These are phyloP conservation scores for Centaurea solstitialis DNA, from an alignment of 129 eudicot species.

Conservation along the genomic window DNA sequence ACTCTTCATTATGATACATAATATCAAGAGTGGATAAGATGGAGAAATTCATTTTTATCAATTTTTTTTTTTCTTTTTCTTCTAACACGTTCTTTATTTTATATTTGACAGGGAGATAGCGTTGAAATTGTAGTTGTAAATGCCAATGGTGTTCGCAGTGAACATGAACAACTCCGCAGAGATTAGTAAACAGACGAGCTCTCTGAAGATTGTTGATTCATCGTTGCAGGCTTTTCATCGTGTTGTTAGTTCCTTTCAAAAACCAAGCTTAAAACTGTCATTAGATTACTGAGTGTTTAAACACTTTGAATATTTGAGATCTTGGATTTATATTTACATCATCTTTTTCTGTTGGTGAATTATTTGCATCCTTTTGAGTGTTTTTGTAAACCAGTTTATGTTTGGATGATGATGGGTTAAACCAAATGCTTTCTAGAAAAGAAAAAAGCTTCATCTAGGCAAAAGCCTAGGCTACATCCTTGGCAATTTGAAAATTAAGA, in stretches of 20 bases:
- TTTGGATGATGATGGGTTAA: not conserved
- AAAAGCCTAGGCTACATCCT: no score
- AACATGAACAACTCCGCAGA: slow-evolving; percentile 79
- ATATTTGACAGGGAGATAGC: slow-evolving; percentile 75
- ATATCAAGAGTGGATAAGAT: not conserved
- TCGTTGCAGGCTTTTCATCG: not conserved
- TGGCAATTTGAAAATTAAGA: no score
- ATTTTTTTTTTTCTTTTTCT: not conserved
- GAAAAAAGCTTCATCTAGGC: no score
- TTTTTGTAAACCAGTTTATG: not conserved
- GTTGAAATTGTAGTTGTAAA: slow-evolving; percentile 76
- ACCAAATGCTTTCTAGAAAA: not conserved
- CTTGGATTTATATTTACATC: slow-evolving; percentile 17
- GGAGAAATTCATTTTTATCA: not conserved
- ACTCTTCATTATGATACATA: not conserved
- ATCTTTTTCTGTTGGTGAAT: slow-evolving; percentile 10
- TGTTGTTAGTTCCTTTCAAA: slow-evolving; percentile 6
- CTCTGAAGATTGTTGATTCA: slow-evolving; percentile 12
- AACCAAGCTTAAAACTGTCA: not conserved
- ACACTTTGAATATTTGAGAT: slow-evolving; percentile 16
- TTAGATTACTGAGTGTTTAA: slow-evolving; percentile 7
- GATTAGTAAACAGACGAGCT: slow-evolving; percentile 39
- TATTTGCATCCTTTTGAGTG: not conserved
- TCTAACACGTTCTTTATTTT: not conserved
- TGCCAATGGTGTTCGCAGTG: slow-evolving; percentile 68